Base-by-base conservation (phyloP, 345 rosid genomes). In the Clausena lansium region DNA sequence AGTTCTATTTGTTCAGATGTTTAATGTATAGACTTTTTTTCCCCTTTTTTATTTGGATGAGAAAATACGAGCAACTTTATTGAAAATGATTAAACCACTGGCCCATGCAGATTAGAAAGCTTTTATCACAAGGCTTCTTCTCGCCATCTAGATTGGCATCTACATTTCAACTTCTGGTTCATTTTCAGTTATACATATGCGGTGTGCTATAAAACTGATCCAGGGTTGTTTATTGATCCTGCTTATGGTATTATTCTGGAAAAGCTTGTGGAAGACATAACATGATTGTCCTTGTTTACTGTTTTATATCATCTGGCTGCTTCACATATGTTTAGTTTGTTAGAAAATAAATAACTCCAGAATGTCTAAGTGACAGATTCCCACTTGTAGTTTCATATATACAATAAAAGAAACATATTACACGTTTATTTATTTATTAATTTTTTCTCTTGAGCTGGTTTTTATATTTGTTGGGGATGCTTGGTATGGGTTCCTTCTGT, bases 401-500 rank as follows among this genome's bases (percentile, higher is more conserved):
- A n/a, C 76, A 35, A 60, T 30, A 32, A 27, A 27, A 5, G 10
- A 14, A 50, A 22, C 47, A 30, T 69, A 30, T 14, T 63, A 19
- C 8, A 20, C 1, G 2, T 24, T 45, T 45, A 45, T 45, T 45
- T 45, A 45, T 45, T 27, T 19, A 35, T 38, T 76, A 75, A 74
- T 65, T 67, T 67, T 72, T 75, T 41, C 71, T 20, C 57, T 80
- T 75, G 95, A 96, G 99, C 99, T 87, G 99, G 99, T 33, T 96
- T 96, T 85, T 96, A 96, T 74, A 96, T 96, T n/a, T 94, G 99
- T 28, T 96, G 99, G 99, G 99, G 99, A 70, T 96, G 98, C 89
- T 87, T 96, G 86, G 99, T 96, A 67, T 96, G 99, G 99, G 98
- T 96, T 81, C 99, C 99, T 71, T 96, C 98, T 59, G 76, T 96